These are phyloP conservation scores for Pseudodiploospora longispora DNA, from an alignment of 2,329 filamentous ascomycete species.

Conservation along the genomic window DNA sequence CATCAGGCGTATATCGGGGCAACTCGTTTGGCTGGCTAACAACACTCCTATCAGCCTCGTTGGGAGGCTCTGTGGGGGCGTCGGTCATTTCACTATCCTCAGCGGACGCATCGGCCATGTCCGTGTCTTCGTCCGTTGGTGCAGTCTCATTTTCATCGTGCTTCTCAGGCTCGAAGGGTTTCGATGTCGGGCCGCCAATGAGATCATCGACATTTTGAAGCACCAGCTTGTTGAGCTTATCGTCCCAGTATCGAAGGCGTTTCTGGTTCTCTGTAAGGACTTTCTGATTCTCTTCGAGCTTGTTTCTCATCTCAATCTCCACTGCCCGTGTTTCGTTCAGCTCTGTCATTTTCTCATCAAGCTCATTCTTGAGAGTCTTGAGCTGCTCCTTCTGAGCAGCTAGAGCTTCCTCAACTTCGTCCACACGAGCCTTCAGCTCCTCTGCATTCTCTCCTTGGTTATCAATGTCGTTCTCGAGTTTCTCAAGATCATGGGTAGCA, in stretches of 20 bases:
- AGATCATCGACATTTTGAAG: slow-evolving; percentile 75
- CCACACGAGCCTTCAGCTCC: slow-evolving; percentile 62
- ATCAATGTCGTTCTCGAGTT: slow-evolving; percentile 68
- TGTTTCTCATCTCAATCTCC: slow-evolving; percentile 98
- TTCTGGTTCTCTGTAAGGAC: slow-evolving; percentile 78
- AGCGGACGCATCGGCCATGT: slow-evolving; percentile 22
- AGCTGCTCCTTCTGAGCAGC: slow-evolving; percentile 75
- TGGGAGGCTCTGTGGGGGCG: slow-evolving; percentile 17
- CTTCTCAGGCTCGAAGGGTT: slow-evolving; percentile 18
- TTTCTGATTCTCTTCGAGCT: slow-evolving; percentile 94
- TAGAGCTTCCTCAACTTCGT: slow-evolving; percentile 74
- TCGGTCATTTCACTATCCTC: slow-evolving; percentile 16
- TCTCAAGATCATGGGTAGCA: slow-evolving; percentile 64
- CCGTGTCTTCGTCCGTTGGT: slow-evolving; percentile 20
- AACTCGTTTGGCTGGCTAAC: slow-evolving; percentile 47
- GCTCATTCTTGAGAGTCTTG: slow-evolving; percentile 67
- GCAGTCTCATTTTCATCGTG: slow-evolving; percentile 15
- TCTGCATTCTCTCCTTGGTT: slow-evolving; percentile 70
- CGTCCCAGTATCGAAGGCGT: slow-evolving; percentile 75
- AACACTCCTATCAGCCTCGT: slow-evolving; percentile 16
- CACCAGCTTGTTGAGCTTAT: slow-evolving; percentile 76
- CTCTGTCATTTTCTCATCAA: slow-evolving; percentile 78
- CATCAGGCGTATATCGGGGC: slow-evolving; percentile 68
- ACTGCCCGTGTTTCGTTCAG: slow-evolving; percentile 81
- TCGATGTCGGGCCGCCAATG: slow-evolving; percentile 28